Base-by-base conservation (phyloP, 139 green algal species). In the Chlamydomonas eustigma region DNA sequence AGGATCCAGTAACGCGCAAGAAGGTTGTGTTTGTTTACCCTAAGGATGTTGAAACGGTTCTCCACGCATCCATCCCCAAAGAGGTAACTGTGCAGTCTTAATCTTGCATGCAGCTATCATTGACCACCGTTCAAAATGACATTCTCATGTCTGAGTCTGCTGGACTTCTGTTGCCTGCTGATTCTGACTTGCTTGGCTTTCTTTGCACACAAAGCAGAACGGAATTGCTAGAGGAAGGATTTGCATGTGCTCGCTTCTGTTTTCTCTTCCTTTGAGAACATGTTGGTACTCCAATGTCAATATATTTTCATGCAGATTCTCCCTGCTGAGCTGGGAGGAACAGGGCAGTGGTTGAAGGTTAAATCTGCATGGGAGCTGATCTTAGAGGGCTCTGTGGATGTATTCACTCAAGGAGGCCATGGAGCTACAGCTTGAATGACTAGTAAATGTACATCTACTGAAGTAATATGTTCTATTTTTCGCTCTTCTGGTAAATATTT, bases 21-120 rank as follows among this genome's bases (percentile, higher is more conserved):
- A 90, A 90, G 75, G 70, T 88, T 1, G 4, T 58, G 12, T 88
- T 88, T 71, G 68, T 87, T 32, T 75, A 66, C 28, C 39, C 75
- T 12, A 78, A 83, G 71, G 77, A 75, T 30, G 77, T 52, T 2
- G 37, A 50, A 32, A 34, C 22, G 37, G 38, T 51, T 2, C 52
- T 81, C 51, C 25, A 4, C 2, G 28, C 37, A 1, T 39, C 18
- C 37, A 76, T 81, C 25, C 64, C 65, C 25, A 3, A 2, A 1
- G 4, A 68, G 25, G 76, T 81, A 31, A 3, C 44, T 28, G 44
- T 58, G 44, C 6, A 68, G 32, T 31, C 32, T 28, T 68, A 4
- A 68, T 25, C 12, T 68, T 68, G 52, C 8, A 22, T 68, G 12
- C 6, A 28, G 12, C 52, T 68, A 6, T 8, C 52, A 68, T 58